phyloP scores from a whole-genome alignment of 2,329 filamentous ascomycete species.

The Apiospora koreana region DNA sequence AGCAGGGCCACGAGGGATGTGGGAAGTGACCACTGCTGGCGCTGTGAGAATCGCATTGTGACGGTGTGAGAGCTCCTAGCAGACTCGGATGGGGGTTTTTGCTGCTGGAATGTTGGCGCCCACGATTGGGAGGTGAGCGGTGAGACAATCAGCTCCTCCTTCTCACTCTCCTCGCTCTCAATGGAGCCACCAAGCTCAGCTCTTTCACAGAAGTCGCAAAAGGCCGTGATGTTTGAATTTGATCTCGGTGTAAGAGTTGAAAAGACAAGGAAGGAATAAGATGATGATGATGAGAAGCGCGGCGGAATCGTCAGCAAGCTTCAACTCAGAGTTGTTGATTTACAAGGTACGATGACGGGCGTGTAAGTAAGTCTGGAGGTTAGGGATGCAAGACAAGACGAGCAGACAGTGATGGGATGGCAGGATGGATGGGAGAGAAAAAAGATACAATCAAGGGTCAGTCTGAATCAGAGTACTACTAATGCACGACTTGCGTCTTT shows the following conservation, averaged over 20 bases:
- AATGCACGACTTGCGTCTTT: conserved; percentile 2
- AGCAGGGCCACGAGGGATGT: conserved; percentile 26
- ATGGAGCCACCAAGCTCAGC: background rate
- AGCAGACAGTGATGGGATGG: background rate
- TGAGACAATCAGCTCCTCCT: background rate
- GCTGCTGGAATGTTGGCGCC: conserved; percentile 11
- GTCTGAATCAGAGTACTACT: conserved; percentile 8
- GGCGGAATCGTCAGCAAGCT: background rate
- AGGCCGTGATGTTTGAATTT: background rate
- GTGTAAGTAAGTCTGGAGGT: background rate
- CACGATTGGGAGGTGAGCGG: background rate
- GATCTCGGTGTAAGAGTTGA: background rate
- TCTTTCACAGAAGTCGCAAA: background rate
- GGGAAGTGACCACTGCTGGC: conserved; percentile 39
- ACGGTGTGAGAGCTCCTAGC: background rate
- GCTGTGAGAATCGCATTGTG: conserved; percentile 37
- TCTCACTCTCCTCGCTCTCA: background rate
- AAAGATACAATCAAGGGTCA: conserved; percentile 4
- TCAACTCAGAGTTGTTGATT: background rate
- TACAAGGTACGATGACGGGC: background rate
- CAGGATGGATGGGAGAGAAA: background rate
- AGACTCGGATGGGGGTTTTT: conserved; percentile 9
- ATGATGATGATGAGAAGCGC: background rate
- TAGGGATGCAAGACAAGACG: conserved; percentile 1
- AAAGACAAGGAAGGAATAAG: background rate